Evolutionary conservation across 305 asterid genomes (phyloP).

Genomic region (Rubia balearica): DNA sequence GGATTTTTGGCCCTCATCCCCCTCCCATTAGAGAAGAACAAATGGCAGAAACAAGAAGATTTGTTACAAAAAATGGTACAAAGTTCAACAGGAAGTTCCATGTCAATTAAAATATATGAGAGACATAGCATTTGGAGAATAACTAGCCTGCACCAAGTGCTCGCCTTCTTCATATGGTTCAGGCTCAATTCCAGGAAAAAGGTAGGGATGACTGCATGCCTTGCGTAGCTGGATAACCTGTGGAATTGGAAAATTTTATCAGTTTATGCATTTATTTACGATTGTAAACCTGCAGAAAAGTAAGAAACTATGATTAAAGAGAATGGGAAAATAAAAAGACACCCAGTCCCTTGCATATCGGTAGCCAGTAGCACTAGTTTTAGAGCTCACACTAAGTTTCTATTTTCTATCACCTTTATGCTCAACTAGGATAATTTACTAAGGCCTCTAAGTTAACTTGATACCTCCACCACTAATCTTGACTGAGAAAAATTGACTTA

Average conservation of each 20-base stretch:
- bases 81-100: neutral
- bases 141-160: conserved; percentile 84
- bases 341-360: neutral
- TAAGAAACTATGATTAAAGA: neutral
- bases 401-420: neutral
- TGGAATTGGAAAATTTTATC: conserved; percentile 19
- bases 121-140: neutral
- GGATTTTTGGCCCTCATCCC: neutral
- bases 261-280: neutral
- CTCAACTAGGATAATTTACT: neutral
- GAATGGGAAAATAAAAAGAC: neutral
- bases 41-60: neutral
- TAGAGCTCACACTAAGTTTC: neutral
- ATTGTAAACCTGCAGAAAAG: neutral
- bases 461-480: neutral
- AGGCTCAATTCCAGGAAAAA: conserved; percentile 95
- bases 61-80: neutral
- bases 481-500: conserved; percentile 22
- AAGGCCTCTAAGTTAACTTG: neutral
- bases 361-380: neutral
- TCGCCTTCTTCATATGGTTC: conserved; percentile 98
- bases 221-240: conserved; percentile 95
- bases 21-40: neutral
- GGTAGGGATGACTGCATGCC: conserved; percentile 98
- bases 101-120: neutral